Base-by-base conservation (phyloP, 495 filamentous ascomycete genomes). In the Penicillium canariense region DNA sequence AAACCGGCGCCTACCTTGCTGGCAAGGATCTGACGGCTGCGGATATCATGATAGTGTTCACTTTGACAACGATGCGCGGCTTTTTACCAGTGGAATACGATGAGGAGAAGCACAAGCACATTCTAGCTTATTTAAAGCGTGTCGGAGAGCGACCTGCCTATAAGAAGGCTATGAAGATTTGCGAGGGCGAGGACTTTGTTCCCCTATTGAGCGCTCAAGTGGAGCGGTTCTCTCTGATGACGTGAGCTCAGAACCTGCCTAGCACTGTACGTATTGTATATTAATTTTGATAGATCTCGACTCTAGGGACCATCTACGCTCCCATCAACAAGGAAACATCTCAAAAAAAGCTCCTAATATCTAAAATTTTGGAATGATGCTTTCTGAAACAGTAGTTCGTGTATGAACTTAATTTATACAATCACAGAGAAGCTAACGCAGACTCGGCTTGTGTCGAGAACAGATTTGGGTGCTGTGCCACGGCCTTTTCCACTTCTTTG, bases 11-110 rank as follows among this genome's bases (percentile, higher is more conserved):
- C 20, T 87, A 76, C 68, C 59, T 87, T n/a, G 83, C 81, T 0
- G 85, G 84, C 11, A 65, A 76, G 20, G 67, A 81, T 45, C 79
- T 88, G 52, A 85, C 81, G 0, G 80, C 76, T 0, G 84, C 84
- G 1, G 84, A 87, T 71, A 71, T 86, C 28, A 85, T 85, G 78
- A 72, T 50, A 5, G 64, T 85, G 7, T 80, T 71, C 48, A 68
- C 67, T 25, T 63, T 86, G 40, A 84, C 81, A 2, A 84, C 79
- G 10, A 73, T 83, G 74, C 68, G 84, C 17, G 66, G 68, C 11
- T 84, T 80, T 56, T 47, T 42, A 46, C 68, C 68, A 18, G 62
- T 73, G n/a, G 71, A 77, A 1, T 60, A 44, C 28, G 68, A 67
- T 62, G 44, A 50, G 34, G 50, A 56, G 26, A 65, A 60, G 46